Base-by-base conservation (phyloP, 257 asterid genomes). In the Nicotiana noctiflora region DNA sequence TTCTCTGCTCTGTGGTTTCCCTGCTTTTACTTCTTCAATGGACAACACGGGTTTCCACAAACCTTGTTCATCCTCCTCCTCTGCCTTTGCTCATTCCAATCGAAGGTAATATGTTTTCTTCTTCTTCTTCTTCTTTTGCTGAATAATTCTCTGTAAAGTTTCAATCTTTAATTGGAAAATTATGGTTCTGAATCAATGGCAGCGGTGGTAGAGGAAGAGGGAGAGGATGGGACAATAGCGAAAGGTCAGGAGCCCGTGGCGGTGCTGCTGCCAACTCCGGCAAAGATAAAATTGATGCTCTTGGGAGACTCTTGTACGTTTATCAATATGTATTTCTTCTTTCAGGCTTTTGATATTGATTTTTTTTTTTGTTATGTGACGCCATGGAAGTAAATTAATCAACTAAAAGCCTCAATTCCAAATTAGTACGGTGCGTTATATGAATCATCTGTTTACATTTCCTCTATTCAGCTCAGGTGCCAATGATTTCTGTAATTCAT, bases 261-360 rank as follows among this genome's bases (percentile, higher is more conserved):
- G 61, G 86, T 13, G 83, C 82, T 18, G 88, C 83, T 55, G 51
- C 86, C 17, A 81, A 89, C 63, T 63, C 86, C 21, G 93, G 90
- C 32, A 87, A 83, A 75, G 93, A 94, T 80, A 90, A 91, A 68
- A 88, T 94, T 79, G 94, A 92, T 84, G 91, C 96, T 65, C 93
- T 94, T 81, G 97, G 98, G 75, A 85, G 98, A 84, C 84, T 92
- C 77, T 52, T 94, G 98, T 94, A 88, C 80, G 97, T 55, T 37
- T 75, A 75, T 60, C 14, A 32, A 15, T 18, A 0, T 44, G 2
- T 59, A 9, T 44, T 68, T 37, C 77, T 21, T 6, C 14, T 21
- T 70, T 3, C 21, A 7, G 31, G 7, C 4, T 70, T 18, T 32
- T 66, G 25, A 3, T 18, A 18, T 37, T 37, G 9, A 34, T 44